phyloP scores from a whole-genome alignment of 2,329 filamentous ascomycete genomes.

The Volutella citrinella region DNA sequence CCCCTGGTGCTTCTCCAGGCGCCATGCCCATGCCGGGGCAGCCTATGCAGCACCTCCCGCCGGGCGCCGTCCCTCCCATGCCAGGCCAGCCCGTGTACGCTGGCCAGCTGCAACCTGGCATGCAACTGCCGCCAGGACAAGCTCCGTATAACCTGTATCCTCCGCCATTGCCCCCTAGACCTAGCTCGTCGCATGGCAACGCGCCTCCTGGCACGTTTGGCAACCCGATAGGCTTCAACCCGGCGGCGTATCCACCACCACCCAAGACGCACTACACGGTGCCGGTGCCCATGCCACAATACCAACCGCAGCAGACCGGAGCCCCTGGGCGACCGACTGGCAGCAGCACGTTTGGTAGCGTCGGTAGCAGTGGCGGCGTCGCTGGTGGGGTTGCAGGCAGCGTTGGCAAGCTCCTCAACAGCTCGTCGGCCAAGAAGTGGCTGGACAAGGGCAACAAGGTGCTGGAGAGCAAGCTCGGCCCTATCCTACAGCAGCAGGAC shows the following conservation, averaged over 20 bases:
- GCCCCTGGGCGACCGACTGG: no score
- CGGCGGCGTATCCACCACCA: constrained; percentile 28
- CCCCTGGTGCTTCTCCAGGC: no score
- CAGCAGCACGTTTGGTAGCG: no score
- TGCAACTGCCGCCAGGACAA: neutral
- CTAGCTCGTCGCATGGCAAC: constrained; percentile 18
- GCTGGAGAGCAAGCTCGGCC: constrained; percentile 31
- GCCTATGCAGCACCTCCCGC: constrained; percentile 4
- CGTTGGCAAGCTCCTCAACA: constrained; percentile 28
- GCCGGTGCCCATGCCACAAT: no score
- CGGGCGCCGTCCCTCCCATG: constrained; percentile 6
- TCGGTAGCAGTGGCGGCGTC: no score
- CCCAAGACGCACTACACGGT: constrained; percentile 30
- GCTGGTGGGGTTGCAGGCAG: no score
- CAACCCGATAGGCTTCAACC: constrained; percentile 20
- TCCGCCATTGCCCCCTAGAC: constrained; percentile 28
- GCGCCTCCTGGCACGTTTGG: constrained; percentile 14
- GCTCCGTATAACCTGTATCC: constrained; percentile 12
- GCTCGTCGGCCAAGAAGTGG: constrained; percentile 33
- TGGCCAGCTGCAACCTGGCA: no score
- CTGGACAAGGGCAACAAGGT: constrained; percentile 33
- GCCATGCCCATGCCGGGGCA: no score
- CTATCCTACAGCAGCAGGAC: constrained; percentile 26
- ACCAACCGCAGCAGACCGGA: no score
- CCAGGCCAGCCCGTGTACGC: no score